These are phyloP conservation scores for Naganishia randhawae DNA, from an alignment of 768 basidiomycete genomes.

Conservation along the genomic window DNA sequence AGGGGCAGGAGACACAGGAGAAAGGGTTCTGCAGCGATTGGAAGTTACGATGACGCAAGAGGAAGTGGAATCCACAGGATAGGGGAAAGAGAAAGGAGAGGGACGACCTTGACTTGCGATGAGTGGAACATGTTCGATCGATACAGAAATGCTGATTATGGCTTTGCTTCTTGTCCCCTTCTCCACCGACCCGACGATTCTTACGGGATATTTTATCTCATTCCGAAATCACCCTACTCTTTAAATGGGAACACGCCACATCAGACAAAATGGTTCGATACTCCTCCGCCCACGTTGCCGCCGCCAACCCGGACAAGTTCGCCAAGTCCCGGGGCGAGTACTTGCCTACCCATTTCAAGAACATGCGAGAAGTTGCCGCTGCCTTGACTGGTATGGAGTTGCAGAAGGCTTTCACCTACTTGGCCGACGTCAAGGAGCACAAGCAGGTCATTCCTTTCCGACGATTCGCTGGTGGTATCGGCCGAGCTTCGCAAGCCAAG, in stretches of 20 bases:
- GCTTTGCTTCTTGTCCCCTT: neutral
- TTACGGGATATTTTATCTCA: neutral
- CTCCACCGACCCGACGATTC: neutral
- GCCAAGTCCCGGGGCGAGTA: conserved; percentile 92
- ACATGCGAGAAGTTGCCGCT: conserved; percentile 98
- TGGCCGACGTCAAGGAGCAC: conserved; percentile 90
- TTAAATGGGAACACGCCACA: neutral
- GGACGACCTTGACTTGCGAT: neutral
- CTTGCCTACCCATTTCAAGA: conserved; percentile 99
- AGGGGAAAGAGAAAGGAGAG: neutral
- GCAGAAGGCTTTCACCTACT: conserved; percentile 90
- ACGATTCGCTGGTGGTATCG: conserved; percentile 90
- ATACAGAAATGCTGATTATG: conserved; percentile 7
- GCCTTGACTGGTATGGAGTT: conserved; percentile 87
- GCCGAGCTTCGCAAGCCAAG: conserved; percentile 89
- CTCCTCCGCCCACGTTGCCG: conserved; percentile 72
- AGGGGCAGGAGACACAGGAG: neutral
- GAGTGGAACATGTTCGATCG: conserved; percentile 1
- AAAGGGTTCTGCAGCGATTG: neutral
- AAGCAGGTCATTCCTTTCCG: conserved; percentile 96
- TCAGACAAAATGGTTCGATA: conserved; percentile 66
- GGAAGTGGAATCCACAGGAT: neutral
- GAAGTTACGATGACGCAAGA: too few relatives aligned
- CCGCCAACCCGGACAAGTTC: conserved; percentile 92
- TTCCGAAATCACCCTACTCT: neutral